Conservation (phyloP, 2,329 filamentous ascomycete genomes). For the Lachnellula suecica region DNA sequence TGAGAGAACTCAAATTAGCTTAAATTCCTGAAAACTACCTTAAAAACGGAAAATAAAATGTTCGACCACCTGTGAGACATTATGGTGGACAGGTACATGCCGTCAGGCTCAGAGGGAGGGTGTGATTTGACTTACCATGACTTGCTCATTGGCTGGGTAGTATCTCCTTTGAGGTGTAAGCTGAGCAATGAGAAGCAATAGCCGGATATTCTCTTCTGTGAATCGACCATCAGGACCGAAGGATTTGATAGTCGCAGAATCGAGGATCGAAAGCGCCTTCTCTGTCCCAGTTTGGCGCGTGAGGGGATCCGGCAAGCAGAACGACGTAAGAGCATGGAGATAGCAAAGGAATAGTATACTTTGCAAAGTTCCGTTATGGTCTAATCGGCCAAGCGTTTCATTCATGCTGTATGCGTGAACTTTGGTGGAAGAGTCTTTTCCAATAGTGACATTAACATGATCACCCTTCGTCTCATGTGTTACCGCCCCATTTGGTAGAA, state of each 20-base stretch:
- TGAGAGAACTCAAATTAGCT: too few relatives aligned
- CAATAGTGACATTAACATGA: constrained; percentile 2
- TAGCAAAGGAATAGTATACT: constrained; percentile 51
- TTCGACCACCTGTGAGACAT: too few relatives aligned
- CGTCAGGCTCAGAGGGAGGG: too few relatives aligned
- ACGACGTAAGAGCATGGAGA: constrained; percentile 53
- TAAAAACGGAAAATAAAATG: too few relatives aligned
- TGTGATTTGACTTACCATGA: too few relatives aligned
- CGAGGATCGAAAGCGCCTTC: constrained; percentile 46
- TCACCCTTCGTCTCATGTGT: constrained; percentile 3
- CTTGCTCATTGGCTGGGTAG: constrained; percentile 39
- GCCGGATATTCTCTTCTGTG: constrained; percentile 29
- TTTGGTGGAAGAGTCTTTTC: not conserved
- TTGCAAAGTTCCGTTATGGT: constrained; percentile 23
- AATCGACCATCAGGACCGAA: constrained; percentile 43
- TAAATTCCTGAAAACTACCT: too few relatives aligned
- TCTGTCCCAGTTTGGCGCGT: constrained; percentile 52
- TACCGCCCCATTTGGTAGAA: constrained; percentile 38
- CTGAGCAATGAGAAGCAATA: constrained; percentile 37
- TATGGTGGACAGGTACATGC: too few relatives aligned
- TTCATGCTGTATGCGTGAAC: not conserved
- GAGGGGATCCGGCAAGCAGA: constrained; percentile 48
- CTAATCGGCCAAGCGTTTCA: not conserved
- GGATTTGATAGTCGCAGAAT: constrained; percentile 48
- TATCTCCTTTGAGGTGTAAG: constrained; percentile 41